Percentiles rank a stretch among this genome's conserved stretches.
Conservation (phyloP, 2,329 filamentous ascomycete species). For the Botryosphaeria dothidea region DNA sequence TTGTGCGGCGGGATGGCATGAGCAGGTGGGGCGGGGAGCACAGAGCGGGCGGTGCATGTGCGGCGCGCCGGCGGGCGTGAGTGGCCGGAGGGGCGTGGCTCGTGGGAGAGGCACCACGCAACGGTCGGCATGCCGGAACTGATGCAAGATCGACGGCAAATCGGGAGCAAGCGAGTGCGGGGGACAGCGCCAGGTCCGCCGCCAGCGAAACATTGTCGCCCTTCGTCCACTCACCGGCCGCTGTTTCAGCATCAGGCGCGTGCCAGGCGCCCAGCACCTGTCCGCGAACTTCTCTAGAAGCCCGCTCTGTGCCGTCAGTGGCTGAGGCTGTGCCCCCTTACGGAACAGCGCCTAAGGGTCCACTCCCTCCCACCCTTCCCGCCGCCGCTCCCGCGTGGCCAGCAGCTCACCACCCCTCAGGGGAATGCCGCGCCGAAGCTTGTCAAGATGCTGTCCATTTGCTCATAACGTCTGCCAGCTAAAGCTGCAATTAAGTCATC, state of each 20-base stretch:
- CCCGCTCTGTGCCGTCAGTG: slow-evolving; percentile 7
- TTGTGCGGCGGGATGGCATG: slow-evolving; percentile 3
- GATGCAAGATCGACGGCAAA: slow-evolving; percentile 7
- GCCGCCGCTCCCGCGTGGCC: background rate
- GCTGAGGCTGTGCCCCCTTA: slow-evolving; percentile 11
- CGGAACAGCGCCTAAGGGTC: background rate
- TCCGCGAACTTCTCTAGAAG: background rate
- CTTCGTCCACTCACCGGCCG: background rate
- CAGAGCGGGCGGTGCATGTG: slow-evolving; percentile 10
- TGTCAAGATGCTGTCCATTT: slow-evolving; percentile 1
- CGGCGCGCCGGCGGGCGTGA: background rate
- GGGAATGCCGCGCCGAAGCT: background rate
- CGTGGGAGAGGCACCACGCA: background rate
- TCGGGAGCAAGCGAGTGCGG: slow-evolving; percentile 8
- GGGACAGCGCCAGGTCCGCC: slow-evolving; percentile 7
- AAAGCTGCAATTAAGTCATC: background rate
- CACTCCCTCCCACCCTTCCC: background rate
- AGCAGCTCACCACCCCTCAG: too few relatives aligned
- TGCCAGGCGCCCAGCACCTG: background rate
- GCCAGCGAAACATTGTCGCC: background rate
- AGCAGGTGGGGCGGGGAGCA: slow-evolving; percentile 5
- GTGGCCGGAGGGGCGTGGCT: background rate
- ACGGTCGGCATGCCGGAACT: slow-evolving; percentile 7
- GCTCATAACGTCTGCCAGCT: background rate
- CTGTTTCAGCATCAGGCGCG: background rate